Base-by-base conservation (phyloP, 2,329 filamentous ascomycete species). In the Cordyceps pruinosa region DNA sequence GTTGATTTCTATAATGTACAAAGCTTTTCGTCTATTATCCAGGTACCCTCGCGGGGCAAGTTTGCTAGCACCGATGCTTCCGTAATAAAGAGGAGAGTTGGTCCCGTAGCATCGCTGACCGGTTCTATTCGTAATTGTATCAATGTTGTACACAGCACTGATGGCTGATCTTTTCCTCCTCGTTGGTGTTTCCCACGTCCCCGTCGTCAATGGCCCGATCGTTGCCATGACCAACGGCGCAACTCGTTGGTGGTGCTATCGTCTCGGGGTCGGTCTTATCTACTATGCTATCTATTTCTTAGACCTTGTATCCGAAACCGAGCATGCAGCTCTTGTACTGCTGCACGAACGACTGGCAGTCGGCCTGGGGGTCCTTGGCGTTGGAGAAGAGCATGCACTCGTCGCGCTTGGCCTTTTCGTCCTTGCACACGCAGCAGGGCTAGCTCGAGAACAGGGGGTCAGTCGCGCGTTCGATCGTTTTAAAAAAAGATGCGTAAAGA, bases 341-440 rank as follows among this genome's bases (percentile, higher is more conserved):
- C 28, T 90, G 84, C 62, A 99, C 88, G 61, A 90, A 81, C 51
- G 86, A 82, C 72, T 86, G 82, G 80, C 94, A 99, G 67, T 95
- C 91, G 68, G 84, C 81, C 66, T 89, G 83, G 39, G 94, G 90
- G 69, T 97, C 88, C 68, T 86, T 81, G 60, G 89, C 81, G 61
- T 84, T 91, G 57, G 90, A 96, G 78, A 97, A 97, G 57, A 99
- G 88, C 93, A 99, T 97, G 80, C 94, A 99, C 75, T 99, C 92
- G 76, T 99, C 94, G 62, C 94, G 90, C 65, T 82, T 82, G 39
- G 89, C 80, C 74, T 99, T 99, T 73, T 99, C 91, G 45, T 94
- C 85, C 70, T 92, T 97, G 84, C 94, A 99, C 30, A 97, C 94
- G 71, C 94, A 97, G 82, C 94, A 97, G 44, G 93, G 93, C 90